Evolutionary conservation across 176 grass and related monocot species (phyloP).

Genomic region (Oryza coarctata): DNA sequence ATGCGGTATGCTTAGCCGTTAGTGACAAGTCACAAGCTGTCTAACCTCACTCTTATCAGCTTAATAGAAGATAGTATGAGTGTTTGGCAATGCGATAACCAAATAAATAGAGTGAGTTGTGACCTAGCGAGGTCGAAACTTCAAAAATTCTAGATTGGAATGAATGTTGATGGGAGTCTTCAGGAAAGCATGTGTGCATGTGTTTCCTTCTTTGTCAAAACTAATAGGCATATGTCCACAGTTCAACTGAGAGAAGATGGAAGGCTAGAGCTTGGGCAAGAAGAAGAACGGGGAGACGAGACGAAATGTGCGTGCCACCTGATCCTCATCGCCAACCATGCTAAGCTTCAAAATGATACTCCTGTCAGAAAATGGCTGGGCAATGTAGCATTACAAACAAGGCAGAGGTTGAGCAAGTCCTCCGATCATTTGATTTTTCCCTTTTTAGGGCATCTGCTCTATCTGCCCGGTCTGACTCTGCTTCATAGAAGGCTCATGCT

Average conservation of each 20-base stretch:
- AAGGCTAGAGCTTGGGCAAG: neutral
- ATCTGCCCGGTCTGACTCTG: neutral
- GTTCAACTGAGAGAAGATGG: neutral
- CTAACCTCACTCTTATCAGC: neutral
- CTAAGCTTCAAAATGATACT: conserved; percentile 1
- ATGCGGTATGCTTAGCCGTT: neutral
- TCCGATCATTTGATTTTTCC: neutral
- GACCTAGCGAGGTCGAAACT: neutral
- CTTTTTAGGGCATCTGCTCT: neutral
- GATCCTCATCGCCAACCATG: neutral
- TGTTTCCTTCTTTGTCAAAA: neutral
- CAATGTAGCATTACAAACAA: neutral
- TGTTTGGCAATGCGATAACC: neutral
- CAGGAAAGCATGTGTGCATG: neutral
- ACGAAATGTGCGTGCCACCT: neutral
- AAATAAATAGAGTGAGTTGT: conserved; percentile 2
- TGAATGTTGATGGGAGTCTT: neutral
- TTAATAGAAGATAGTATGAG: neutral
- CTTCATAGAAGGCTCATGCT: conserved; percentile 8
- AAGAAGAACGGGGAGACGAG: neutral
- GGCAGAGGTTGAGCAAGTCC: neutral
- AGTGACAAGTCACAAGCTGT: conserved; percentile 3
- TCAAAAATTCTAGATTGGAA: neutral
- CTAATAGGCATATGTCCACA: neutral
- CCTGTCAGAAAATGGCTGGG: neutral